phyloP scores from a whole-genome alignment of 1,284 basidiomycete genomes.

The Cystobasidium slooffiae region DNA sequence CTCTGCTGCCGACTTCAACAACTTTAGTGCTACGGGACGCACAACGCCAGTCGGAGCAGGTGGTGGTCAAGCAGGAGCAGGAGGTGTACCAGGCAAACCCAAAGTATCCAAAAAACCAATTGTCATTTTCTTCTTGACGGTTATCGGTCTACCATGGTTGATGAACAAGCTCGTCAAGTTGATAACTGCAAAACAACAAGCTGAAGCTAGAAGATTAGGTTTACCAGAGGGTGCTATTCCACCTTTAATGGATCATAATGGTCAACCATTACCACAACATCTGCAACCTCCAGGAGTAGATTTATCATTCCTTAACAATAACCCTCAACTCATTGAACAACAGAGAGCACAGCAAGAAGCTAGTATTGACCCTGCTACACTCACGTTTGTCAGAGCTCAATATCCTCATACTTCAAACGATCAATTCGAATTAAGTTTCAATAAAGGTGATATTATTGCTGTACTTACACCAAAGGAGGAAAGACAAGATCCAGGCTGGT shows the following conservation, averaged over 20 bases:
- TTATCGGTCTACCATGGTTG: slow-evolving; percentile 89
- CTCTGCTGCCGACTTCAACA: slow-evolving; percentile 48
- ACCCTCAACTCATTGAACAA: slow-evolving; percentile 41
- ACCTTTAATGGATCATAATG: slow-evolving; percentile 49
- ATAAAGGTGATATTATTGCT: slow-evolving; percentile 92
- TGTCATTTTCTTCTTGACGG: slow-evolving; percentile 91
- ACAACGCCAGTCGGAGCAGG: slow-evolving; percentile 14
- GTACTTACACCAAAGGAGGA: slow-evolving; percentile 83
- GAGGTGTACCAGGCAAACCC: slow-evolving; percentile 58
- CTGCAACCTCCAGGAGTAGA: slow-evolving; percentile 58
- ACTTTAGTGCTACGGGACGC: slow-evolving; percentile 34
- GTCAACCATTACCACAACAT: slow-evolving; percentile 55
- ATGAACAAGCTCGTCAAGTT: slow-evolving; percentile 88
- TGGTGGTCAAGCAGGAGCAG: slow-evolving; percentile 1
- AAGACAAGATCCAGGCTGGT: slow-evolving; percentile 84
- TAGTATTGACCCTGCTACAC: slow-evolving; percentile 62
- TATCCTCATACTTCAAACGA: slow-evolving; percentile 68
- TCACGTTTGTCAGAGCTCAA: slow-evolving; percentile 85
- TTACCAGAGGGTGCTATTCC: slow-evolving; percentile 48
- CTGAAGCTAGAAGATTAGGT: slow-evolving; percentile 57
- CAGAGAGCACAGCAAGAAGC: slow-evolving; percentile 52
- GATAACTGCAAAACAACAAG: slow-evolving; percentile 68
- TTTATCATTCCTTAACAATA: slow-evolving; percentile 65
- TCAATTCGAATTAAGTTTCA: slow-evolving; percentile 77
- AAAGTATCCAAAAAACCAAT: slow-evolving; percentile 74